phyloP scores from a whole-genome alignment of 495 filamentous ascomycete genomes.

The Patellaria atrata region DNA sequence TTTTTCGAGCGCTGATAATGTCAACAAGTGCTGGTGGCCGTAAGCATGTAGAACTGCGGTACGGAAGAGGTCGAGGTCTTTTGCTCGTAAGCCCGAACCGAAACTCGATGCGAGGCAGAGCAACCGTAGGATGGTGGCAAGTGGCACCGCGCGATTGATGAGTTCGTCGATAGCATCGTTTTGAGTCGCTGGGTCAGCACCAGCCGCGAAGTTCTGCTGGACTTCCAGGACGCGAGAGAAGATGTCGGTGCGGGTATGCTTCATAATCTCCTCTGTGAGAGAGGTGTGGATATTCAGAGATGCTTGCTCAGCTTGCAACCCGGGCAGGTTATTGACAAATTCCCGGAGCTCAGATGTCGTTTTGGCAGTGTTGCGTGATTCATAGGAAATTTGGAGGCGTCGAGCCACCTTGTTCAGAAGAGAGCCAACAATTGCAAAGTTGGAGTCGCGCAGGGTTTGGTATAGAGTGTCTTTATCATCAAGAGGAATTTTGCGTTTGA shows the following conservation, averaged over 20 bases:
- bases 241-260: constrained; percentile 70
- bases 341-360: constrained; percentile 79
- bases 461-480: constrained; percentile 85
- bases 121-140: constrained; percentile 67
- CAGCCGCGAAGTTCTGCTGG: constrained; percentile 90
- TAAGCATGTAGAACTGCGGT: constrained; percentile 81
- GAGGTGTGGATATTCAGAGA: constrained; percentile 82
- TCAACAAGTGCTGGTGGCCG: constrained; percentile 85
- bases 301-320: constrained; percentile 87
- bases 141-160: constrained; percentile 67
- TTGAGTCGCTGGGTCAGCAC: constrained; percentile 72
- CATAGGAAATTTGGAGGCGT: constrained; percentile 75
- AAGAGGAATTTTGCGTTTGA: constrained; percentile 82
- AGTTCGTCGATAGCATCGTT: constrained; percentile 87
- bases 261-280: constrained; percentile 88
- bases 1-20: constrained; percentile 79
- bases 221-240: constrained; percentile 83
- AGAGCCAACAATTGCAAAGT: constrained; percentile 85
- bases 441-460: constrained; percentile 74
- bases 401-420: constrained; percentile 83
- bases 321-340: constrained; percentile 81
- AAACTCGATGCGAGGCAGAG: constrained; percentile 86
- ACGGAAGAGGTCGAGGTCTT: constrained; percentile 81
- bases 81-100: constrained; percentile 69
- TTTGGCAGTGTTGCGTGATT: constrained; percentile 76